phyloP scores from a whole-genome alignment of 2,329 filamentous ascomycete genomes.

The Fusarium nanum region DNA sequence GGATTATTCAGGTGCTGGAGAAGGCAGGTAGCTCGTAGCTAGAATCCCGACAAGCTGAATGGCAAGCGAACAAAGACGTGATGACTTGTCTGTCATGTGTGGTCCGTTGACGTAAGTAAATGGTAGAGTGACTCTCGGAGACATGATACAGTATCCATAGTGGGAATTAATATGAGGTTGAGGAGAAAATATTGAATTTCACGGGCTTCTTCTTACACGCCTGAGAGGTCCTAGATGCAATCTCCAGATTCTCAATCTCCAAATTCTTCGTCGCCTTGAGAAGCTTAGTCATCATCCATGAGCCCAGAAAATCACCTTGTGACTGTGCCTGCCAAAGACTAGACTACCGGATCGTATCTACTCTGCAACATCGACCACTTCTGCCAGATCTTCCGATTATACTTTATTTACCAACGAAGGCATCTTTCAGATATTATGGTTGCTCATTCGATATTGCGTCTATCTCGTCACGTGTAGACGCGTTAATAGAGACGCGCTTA shows the following conservation, averaged over 20 bases:
- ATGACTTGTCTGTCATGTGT: neutral
- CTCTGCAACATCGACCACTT: neutral
- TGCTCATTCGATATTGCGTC: neutral
- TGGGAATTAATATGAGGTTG: neutral
- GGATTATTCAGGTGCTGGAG: neutral
- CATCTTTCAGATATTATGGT: neutral
- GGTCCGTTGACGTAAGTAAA: neutral
- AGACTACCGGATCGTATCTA: neutral
- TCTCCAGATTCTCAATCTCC: neutral
- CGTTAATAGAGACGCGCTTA: slow-evolving; percentile 1
- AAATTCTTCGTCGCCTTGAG: neutral
- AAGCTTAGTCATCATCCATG: neutral
- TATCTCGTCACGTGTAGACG: neutral
- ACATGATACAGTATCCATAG: neutral
- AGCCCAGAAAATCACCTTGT: neutral
- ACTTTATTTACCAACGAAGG: no score
- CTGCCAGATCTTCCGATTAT: neutral
- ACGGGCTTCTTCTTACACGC: neutral
- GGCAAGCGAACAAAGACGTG: neutral
- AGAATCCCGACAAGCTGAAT: neutral
- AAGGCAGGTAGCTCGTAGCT: neutral
- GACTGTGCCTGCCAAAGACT: neutral
- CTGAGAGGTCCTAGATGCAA: neutral
- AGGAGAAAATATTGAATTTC: neutral
- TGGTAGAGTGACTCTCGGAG: neutral